Percentiles rank a stretch among this genome's conserved stretches.
Conservation (phyloP, 768 basidiomycete species). For the Naematelia aurantialba region DNA sequence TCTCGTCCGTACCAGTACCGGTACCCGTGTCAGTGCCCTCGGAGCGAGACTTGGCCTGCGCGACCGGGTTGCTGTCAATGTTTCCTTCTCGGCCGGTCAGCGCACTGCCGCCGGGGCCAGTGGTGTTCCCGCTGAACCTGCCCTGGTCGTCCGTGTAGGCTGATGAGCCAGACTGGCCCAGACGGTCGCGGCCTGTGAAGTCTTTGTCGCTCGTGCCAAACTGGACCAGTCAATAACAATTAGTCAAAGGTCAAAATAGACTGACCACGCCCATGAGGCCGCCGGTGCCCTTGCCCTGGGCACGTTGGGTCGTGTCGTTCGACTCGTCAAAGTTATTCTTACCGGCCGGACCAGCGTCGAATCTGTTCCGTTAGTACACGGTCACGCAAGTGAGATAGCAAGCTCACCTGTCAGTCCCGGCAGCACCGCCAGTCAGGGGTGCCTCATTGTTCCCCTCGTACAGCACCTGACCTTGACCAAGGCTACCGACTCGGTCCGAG, state of each 20-base stretch:
- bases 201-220: conserved; percentile 37
- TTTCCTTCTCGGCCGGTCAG: conserved; percentile 43
- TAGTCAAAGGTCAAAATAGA: neutral
- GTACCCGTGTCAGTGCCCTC: neutral
- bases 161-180: conserved; percentile 20
- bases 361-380: too few species aligned
- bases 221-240: conserved; percentile 12
- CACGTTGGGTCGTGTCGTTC: conserved; percentile 8
- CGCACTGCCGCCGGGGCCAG: conserved; percentile 32
- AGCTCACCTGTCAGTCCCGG: conserved; percentile 35
- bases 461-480: conserved; percentile 13
- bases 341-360: neutral
- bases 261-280: conserved; percentile 13
- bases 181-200: conserved; percentile 31
- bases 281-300: conserved; percentile 10
- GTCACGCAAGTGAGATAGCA: too few species aligned
- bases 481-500: conserved; percentile 24
- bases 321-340: neutral
- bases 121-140: conserved; percentile 30
- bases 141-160: conserved; percentile 35
- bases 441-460: conserved; percentile 19
- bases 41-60: conserved; percentile 15
- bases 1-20: conserved; percentile 2
- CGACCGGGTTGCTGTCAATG: conserved; percentile 32
- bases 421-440: conserved; percentile 30